Evolutionary conservation across 2,329 filamentous ascomycete species (phyloP), one percentile per base, ranked within the genome.

Genomic region (Venturia oleaginea): DNA sequence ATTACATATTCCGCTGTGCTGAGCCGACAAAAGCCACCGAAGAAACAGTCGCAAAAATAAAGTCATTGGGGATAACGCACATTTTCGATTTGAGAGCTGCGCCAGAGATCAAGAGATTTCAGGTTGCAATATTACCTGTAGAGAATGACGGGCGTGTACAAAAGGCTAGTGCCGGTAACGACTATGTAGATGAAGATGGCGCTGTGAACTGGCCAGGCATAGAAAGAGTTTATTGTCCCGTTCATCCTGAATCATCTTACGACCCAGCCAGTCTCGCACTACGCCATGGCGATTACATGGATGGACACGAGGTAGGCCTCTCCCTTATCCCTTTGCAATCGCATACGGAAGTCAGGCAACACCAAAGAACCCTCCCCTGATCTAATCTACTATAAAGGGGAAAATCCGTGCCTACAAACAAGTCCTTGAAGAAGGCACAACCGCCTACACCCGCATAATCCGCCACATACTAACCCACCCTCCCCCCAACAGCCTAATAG

Each of bases 31-130:
- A 61, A 22, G 59, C 30, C 17, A 61, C 59, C 3, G 30, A 34
- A n/a, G 59, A 61, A 61, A 22, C 32, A n/a, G 19, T 61, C 6
- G 59, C 32, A 27, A 42, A 38, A 6, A 61, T 61, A 27, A 37
- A 22, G 22, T 61, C 59, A 32, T 40, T 90, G 63, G 81, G 83
- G n/a, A 83, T 93, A 68, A 81, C 77, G 27, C 79, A 81, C 67
- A 81, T 90, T 62, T 91, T 86, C 72, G 89, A 91, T 75, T 78
- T 91, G 10, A 82, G 89, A 64, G 17, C 61, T 30, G 15, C 40
- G 40, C 61, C 61, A 15, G 61, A 62, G 19, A 48, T 62, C 43
- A 61, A 13, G 59, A 42, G n/a, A 40, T 40, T 37, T 22, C 59
- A 61, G 38, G 59, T 61, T 19, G 27, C 59, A 7, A 61, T 40